These are phyloP conservation scores for Alternaria burnsii DNA, from an alignment of 2,329 filamentous ascomycete species.

Conservation along the genomic window DNA sequence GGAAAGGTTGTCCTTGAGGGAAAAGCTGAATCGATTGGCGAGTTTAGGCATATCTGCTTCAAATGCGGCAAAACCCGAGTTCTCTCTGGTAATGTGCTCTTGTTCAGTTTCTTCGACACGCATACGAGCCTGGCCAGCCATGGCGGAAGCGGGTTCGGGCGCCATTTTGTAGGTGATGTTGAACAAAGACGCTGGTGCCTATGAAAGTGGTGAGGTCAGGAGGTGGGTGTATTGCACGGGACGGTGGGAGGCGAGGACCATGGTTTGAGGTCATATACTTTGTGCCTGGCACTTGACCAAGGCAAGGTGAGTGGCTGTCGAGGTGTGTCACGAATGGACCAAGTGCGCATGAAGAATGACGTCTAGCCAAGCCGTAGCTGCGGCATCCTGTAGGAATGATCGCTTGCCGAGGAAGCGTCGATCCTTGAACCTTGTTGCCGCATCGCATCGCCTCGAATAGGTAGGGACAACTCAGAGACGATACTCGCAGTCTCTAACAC, in stretches of 20 bases:
- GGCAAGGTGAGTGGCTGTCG: slow-evolving; percentile 20
- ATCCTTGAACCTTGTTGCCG: slow-evolving; percentile 7
- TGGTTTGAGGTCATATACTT: slow-evolving; percentile 28
- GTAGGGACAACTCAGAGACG: slow-evolving; percentile 4
- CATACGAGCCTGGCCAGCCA: slow-evolving; percentile 43
- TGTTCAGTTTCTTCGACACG: slow-evolving; percentile 43
- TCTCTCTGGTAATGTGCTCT: slow-evolving; percentile 42
- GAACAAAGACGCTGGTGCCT: slow-evolving; percentile 29
- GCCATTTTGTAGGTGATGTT: slow-evolving; percentile 37
- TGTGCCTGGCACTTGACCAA: slow-evolving; percentile 26
- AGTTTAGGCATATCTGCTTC: slow-evolving; percentile 50
- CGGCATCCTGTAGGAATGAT: slow-evolving; percentile 10
- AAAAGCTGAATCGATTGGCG: slow-evolving; percentile 44
- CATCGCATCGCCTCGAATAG: neutral
- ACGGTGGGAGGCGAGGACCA: slow-evolving; percentile 26
- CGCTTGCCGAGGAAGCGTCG: slow-evolving; percentile 10
- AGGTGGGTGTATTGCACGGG: slow-evolving; percentile 46
- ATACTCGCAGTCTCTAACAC: neutral
- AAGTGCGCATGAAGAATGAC: slow-evolving; percentile 22
- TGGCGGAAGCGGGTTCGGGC: slow-evolving; percentile 31
- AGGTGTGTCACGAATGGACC: slow-evolving; percentile 19
- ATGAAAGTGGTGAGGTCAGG: slow-evolving; percentile 41
- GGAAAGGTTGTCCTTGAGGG: slow-evolving; percentile 50
- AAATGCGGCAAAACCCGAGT: slow-evolving; percentile 45
- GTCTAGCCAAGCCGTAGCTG: slow-evolving; percentile 16